Evolutionary conservation across 2,329 filamentous ascomycete genomes (phyloP).

Genomic region (Dactylellina sp.): DNA sequence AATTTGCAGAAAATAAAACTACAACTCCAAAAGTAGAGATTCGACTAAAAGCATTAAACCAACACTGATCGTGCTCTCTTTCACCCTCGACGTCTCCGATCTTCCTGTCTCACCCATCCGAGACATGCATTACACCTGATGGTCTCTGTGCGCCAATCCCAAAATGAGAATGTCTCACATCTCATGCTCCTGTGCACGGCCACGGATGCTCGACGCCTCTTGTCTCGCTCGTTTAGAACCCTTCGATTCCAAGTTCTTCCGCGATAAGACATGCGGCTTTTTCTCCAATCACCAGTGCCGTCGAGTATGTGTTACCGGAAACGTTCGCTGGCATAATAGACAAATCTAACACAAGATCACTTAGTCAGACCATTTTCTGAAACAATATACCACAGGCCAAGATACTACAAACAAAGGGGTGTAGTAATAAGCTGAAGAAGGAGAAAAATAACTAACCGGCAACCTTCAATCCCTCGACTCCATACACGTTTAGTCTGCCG

Average conservation of each 20-base stretch:
- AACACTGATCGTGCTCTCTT: background rate
- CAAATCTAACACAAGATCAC: conserved; percentile 57
- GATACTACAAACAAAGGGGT: too few species aligned
- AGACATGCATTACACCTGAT: conserved; percentile 15
- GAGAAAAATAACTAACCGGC: conserved; percentile 61
- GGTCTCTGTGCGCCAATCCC: background rate
- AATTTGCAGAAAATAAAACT: too few species aligned
- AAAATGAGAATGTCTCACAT: conserved; percentile 6
- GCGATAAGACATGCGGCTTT: conserved; percentile 62
- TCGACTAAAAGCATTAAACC: too few species aligned
- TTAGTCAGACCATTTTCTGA: background rate
- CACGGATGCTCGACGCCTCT: too few species aligned
- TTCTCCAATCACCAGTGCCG: conserved; percentile 67
- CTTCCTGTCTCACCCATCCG: conserved; percentile 12
- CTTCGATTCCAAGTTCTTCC: conserved; percentile 60
- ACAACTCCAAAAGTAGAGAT: too few species aligned
- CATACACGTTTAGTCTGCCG: conserved; percentile 65
- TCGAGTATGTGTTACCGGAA: conserved; percentile 65
- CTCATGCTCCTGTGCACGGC: too few species aligned
- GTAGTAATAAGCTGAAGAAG: too few species aligned
- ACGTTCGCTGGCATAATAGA: conserved; percentile 60
- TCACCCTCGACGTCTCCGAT: background rate
- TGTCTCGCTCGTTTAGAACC: conserved; percentile 26
- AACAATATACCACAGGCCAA: background rate
- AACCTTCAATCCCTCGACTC: conserved; percentile 65